Percentiles rank a stretch among this genome's conserved stretches.
phyloP scores from a whole-genome alignment of 2,329 filamentous ascomycete genomes.

The Pyrenochaeta sp. region DNA sequence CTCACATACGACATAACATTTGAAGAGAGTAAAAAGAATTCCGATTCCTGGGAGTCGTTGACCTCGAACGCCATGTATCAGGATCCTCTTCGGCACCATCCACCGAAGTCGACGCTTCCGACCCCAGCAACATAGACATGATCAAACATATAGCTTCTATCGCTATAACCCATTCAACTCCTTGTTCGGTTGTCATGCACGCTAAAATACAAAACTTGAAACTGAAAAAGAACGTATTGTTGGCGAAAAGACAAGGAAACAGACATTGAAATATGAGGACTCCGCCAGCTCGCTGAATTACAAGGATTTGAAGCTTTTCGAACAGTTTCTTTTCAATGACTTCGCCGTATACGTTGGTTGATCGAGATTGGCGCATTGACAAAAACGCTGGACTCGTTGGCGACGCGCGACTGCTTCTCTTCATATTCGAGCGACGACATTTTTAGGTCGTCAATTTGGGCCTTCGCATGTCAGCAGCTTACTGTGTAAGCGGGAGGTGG shows the following conservation, averaged over 20 bases:
- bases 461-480: slow-evolving; percentile 36
- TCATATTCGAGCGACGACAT: slow-evolving; percentile 51
- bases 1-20: no score
- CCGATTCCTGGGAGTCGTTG: no score
- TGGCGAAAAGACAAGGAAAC: background rate
- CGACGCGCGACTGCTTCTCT: slow-evolving; percentile 50
- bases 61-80: no score
- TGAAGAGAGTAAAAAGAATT: no score
- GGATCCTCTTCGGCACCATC: background rate
- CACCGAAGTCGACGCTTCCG: no score
- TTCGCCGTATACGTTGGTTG: slow-evolving; percentile 41
- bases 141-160: slow-evolving; percentile 2
- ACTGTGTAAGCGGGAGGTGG: background rate
- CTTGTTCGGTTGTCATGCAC: slow-evolving; percentile 3
- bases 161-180: background rate
- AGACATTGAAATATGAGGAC: background rate
- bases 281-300: background rate
- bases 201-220: background rate
- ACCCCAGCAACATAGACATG: background rate
- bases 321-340: slow-evolving; percentile 15
- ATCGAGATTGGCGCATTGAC: slow-evolving; percentile 51
- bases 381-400: slow-evolving; percentile 44
- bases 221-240: slow-evolving; percentile 2
- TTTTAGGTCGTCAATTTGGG: slow-evolving; percentile 53
- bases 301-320: background rate